Evolutionary conservation across 208 protist genomes (phyloP).

Genomic region (Leishmania aethiopica): DNA sequence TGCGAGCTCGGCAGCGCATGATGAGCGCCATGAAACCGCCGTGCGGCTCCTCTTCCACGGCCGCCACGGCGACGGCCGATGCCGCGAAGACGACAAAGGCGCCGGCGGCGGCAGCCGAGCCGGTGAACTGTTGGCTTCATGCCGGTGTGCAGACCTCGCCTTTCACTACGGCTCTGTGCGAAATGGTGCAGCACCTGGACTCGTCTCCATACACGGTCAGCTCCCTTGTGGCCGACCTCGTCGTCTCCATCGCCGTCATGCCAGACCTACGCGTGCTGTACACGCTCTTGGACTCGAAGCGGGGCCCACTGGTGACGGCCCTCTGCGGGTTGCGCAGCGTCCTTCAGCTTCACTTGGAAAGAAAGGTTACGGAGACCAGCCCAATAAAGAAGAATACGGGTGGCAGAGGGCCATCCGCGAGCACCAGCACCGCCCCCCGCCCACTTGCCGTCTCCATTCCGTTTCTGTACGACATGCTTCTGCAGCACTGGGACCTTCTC

Average conservation of each 20-base stretch:
- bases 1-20: constrained; percentile 31
- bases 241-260: constrained; percentile 51
- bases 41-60: background rate
- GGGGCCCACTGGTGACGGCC: constrained; percentile 46
- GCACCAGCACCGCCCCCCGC: constrained; percentile 13
- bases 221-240: constrained; percentile 49
- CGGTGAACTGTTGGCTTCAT: constrained; percentile 55
- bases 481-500: constrained; percentile 33
- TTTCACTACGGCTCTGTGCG: constrained; percentile 43
- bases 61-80: background rate
- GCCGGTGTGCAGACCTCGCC: constrained; percentile 41
- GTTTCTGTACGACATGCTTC: constrained; percentile 29
- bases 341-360: constrained; percentile 16
- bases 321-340: constrained; percentile 41
- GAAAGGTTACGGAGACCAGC: constrained; percentile 33
- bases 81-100: background rate
- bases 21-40: constrained; percentile 18
- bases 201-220: constrained; percentile 45
- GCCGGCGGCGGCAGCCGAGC: background rate
- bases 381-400: constrained; percentile 32
- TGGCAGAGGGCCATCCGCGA: background rate
- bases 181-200: constrained; percentile 44
- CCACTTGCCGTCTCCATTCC: constrained; percentile 13
- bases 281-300: constrained; percentile 62
- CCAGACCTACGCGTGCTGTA: constrained; percentile 74